Conservation (phyloP, 768 basidiomycete species). For the Pleurotus tuber-regium region DNA sequence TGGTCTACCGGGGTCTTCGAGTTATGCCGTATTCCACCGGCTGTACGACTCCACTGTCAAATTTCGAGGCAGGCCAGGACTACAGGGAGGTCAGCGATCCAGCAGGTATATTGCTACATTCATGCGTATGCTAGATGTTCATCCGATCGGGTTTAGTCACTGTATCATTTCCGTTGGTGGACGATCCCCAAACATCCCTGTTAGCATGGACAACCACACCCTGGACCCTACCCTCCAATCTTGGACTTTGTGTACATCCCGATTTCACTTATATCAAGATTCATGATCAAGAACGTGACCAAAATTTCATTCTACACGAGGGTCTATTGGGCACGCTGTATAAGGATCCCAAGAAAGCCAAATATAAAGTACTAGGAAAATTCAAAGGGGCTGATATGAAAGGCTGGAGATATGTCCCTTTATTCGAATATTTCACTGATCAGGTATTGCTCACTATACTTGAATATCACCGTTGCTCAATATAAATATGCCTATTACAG, state of each 20-base stretch:
- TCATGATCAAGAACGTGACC: constrained; percentile 80
- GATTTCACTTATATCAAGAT: constrained; percentile 97
- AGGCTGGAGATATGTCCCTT: constrained; percentile 91
- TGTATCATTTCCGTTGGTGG: constrained; percentile 88
- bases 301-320: constrained; percentile 92
- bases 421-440: constrained; percentile 97
- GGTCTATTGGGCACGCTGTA: constrained; percentile 82
- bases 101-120: constrained; percentile 54
- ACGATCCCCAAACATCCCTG: constrained; percentile 86
- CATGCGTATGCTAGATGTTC: not conserved
- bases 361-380: constrained; percentile 85
- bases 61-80: constrained; percentile 93
- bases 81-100: constrained; percentile 96
- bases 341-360: constrained; percentile 97
- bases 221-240: constrained; percentile 96
- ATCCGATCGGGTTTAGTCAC: constrained; percentile 54
- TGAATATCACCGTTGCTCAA: too few species aligned
- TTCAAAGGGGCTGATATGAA: constrained; percentile 93
- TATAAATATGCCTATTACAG: too few species aligned
- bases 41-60: constrained; percentile 92
- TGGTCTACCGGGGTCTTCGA: constrained; percentile 90
- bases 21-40: constrained; percentile 99
- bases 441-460: constrained; percentile 62
- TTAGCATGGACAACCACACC: constrained; percentile 99
- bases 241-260: constrained; percentile 94